phyloP scores from a whole-genome alignment of 768 basidiomycete genomes.

The Lepiota brunneoincarnata region DNA sequence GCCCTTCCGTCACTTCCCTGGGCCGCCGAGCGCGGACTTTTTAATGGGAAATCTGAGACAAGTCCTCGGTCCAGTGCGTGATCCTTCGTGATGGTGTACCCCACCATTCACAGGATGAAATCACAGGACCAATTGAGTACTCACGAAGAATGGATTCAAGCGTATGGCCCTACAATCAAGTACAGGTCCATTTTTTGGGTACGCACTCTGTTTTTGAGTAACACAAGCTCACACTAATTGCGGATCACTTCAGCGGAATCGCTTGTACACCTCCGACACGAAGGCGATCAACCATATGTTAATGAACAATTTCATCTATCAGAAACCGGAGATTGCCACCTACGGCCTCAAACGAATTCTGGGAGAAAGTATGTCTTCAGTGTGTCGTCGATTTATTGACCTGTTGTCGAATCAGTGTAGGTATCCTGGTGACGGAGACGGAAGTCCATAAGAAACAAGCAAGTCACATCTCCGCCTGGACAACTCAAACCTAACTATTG shows the following conservation, averaged over 20 bases:
- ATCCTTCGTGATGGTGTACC: too few species aligned
- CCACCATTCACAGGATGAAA: too few species aligned
- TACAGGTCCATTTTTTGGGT: conserved; percentile 47
- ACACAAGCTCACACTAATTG: neutral
- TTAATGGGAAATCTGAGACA: conserved; percentile 17
- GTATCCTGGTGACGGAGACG: conserved; percentile 45
- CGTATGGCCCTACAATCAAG: conserved; percentile 45
- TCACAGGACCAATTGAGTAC: conserved; percentile 24
- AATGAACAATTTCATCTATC: conserved; percentile 47
- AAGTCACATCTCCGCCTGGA: neutral
- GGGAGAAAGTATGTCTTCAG: conserved; percentile 29
- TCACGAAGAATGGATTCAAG: conserved; percentile 38
- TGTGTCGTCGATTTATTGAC: neutral
- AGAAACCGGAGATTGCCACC: conserved; percentile 46
- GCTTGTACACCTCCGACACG: conserved; percentile 57
- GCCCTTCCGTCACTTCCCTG: conserved; percentile 41
- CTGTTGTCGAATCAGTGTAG: conserved; percentile 23
- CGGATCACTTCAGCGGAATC: conserved; percentile 21
- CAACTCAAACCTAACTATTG: neutral
- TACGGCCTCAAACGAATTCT: conserved; percentile 37
- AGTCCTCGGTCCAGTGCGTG: neutral
- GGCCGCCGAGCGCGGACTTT: conserved; percentile 28
- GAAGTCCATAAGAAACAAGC: conserved; percentile 44
- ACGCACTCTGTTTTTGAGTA: neutral
- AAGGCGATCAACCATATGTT: conserved; percentile 64